phyloP scores from a whole-genome alignment of 108 stramenopile genomes.

The Pseudonitzschia pungens region DNA sequence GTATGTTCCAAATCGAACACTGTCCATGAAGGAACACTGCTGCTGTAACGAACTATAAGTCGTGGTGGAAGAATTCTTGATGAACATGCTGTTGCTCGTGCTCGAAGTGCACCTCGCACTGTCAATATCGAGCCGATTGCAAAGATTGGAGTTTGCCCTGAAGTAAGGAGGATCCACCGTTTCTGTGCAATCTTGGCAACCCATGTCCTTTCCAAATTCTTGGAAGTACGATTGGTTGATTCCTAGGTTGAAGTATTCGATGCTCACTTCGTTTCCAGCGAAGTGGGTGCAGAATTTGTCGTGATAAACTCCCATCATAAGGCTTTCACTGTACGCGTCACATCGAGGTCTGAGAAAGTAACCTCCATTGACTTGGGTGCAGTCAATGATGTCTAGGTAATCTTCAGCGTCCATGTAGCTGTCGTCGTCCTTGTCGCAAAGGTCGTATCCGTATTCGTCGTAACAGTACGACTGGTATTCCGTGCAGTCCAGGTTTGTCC shows the following conservation, averaged over 20 bases:
- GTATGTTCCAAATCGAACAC: slow-evolving; percentile 54
- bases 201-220: slow-evolving; percentile 29
- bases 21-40: slow-evolving; percentile 58
- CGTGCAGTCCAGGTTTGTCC: slow-evolving; percentile 15
- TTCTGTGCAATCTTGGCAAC: slow-evolving; percentile 50
- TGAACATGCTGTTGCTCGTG: slow-evolving; percentile 31
- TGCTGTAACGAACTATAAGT: not conserved
- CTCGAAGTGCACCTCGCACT: slow-evolving; percentile 38
- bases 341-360: slow-evolving; percentile 58
- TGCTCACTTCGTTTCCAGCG: slow-evolving; percentile 48
- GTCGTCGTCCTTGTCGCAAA: slow-evolving; percentile 28
- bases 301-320: slow-evolving; percentile 55
- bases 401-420: slow-evolving; percentile 26
- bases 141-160: slow-evolving; percentile 45
- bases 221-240: slow-evolving; percentile 39
- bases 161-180: slow-evolving; percentile 58
- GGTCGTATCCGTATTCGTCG: slow-evolving; percentile 21
- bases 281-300: slow-evolving; percentile 59
- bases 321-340: slow-evolving; percentile 38
- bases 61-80: slow-evolving; percentile 6
- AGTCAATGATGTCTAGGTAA: slow-evolving; percentile 49
- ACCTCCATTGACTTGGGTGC: slow-evolving; percentile 38
- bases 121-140: slow-evolving; percentile 44
- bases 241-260: slow-evolving; percentile 41
- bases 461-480: slow-evolving; percentile 38